These are phyloP conservation scores for Penicillium sp. DNA, from an alignment of 2,329 filamentous ascomycete species.

Conservation along the genomic window DNA sequence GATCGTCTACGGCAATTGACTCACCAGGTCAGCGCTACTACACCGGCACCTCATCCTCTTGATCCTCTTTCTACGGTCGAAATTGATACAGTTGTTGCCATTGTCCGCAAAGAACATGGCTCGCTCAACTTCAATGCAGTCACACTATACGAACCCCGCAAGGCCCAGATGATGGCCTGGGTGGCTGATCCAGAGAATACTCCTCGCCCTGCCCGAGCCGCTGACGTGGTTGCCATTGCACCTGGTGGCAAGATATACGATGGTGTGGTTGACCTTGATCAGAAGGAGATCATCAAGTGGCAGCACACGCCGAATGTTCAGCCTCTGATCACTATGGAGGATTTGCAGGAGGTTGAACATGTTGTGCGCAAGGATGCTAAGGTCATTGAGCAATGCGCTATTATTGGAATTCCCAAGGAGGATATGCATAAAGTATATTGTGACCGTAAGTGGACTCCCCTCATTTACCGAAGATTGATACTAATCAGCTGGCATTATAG, in stretches of 20 bases:
- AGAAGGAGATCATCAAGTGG: constrained; percentile 69
- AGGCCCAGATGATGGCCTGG: constrained; percentile 80
- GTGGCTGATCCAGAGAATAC: constrained; percentile 61
- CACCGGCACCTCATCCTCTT: constrained; percentile 64
- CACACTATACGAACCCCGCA: constrained; percentile 78
- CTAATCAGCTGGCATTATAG: constrained; percentile 35
- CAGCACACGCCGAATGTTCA: constrained; percentile 72
- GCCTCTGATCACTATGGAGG: constrained; percentile 89
- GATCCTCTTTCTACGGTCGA: constrained; percentile 72
- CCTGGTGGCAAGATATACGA: constrained; percentile 78
- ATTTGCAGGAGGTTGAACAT: constrained; percentile 75
- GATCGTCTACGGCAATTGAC: constrained; percentile 64
- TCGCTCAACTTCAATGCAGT: constrained; percentile 83
- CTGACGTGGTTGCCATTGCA: constrained; percentile 80
- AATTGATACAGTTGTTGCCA: constrained; percentile 67
- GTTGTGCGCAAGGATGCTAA: constrained; percentile 73
- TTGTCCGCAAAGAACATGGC: constrained; percentile 68
- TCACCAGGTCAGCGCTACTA: constrained; percentile 58
- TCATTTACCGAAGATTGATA: not conserved
- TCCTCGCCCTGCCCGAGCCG: constrained; percentile 66
- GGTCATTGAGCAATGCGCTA: constrained; percentile 84
- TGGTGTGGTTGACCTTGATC: constrained; percentile 70
- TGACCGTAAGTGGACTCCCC: constrained; percentile 59
- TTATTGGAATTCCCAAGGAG: constrained; percentile 74
- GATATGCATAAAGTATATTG: constrained; percentile 97